A percentile compares a stretch with the other conserved stretches of the same genome.
These are phyloP conservation scores for Ganoderma resinaceum DNA, from an alignment of 1,284 basidiomycete species.

Conservation along the genomic window DNA sequence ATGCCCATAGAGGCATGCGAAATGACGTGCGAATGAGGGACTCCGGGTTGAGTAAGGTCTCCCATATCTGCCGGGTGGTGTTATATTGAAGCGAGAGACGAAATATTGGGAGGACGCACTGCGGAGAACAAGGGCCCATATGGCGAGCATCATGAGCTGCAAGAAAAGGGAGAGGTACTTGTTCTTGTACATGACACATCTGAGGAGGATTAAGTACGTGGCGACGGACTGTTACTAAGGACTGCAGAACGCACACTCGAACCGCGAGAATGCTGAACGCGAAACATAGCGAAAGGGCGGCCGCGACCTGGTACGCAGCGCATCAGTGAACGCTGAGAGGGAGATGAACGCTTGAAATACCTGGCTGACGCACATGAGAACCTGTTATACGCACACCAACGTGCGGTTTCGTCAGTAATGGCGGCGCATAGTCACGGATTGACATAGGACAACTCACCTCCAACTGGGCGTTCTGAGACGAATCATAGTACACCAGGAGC, in stretches of 20 bases:
- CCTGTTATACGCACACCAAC: background rate
- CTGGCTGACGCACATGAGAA: slow-evolving; percentile 10
- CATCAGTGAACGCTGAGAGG: background rate
- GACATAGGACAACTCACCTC: slow-evolving; percentile 8
- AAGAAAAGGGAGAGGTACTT: background rate
- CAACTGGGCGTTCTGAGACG: background rate
- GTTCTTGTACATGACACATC: slow-evolving; percentile 4
- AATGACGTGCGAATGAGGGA: background rate
- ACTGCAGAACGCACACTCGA: slow-evolving; percentile 6
- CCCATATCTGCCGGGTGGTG: background rate
- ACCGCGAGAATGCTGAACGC: slow-evolving; percentile 6
- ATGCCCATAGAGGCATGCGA: background rate
- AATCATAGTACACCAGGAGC: slow-evolving; percentile 16
- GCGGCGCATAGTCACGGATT: background rate
- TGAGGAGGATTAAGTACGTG: background rate
- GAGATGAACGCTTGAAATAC: background rate
- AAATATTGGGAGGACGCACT: background rate
- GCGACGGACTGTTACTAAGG: no score
- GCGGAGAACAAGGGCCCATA: background rate
- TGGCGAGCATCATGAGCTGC: background rate
- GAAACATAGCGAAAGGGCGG: slow-evolving; percentile 8
- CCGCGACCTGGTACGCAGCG: background rate
- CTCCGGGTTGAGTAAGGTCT: background rate
- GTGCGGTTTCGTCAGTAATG: background rate
- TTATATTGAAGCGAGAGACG: background rate